These are phyloP conservation scores for Coleophoma crateriformis DNA, from an alignment of 2,329 filamentous ascomycete genomes.

Conservation along the genomic window DNA sequence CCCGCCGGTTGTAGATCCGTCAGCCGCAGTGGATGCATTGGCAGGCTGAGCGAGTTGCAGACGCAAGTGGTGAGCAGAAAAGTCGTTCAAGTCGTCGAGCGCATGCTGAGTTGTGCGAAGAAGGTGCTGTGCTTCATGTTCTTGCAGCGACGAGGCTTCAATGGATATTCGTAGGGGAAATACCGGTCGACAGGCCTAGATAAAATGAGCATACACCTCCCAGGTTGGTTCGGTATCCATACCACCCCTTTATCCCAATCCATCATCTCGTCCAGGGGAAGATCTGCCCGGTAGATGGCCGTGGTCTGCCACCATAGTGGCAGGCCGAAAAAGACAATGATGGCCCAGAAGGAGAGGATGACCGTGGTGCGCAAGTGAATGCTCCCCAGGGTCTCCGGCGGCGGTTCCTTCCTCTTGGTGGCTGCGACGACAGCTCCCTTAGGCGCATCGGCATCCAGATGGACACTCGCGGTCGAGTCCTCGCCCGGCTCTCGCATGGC, in stretches of 20 bases:
- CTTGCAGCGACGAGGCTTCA: slow-evolving; percentile 59
- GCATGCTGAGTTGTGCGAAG: slow-evolving; percentile 78
- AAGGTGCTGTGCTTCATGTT: slow-evolving; percentile 65
- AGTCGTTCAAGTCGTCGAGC: slow-evolving; percentile 81
- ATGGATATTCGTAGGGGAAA: slow-evolving; percentile 83
- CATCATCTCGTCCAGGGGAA: slow-evolving; percentile 83
- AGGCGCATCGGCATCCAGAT: no score
- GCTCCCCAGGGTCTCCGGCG: slow-evolving; percentile 69
- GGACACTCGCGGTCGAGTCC: no score
- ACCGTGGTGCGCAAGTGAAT: slow-evolving; percentile 66
- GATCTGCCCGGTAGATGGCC: slow-evolving; percentile 77
- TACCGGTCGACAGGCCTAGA: slow-evolving; percentile 76
- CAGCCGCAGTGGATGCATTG: slow-evolving; percentile 17
- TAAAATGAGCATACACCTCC: slow-evolving; percentile 10
- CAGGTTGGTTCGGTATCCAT: slow-evolving; percentile 5
- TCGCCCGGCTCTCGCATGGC: no score
- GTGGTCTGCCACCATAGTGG: slow-evolving; percentile 97
- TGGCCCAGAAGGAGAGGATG: slow-evolving; percentile 83
- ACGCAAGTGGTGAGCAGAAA: slow-evolving; percentile 76
- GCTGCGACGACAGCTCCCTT: no score
- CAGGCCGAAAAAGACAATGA: slow-evolving; percentile 77
- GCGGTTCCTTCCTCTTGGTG: slow-evolving; percentile 37
- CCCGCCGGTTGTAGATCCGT: slow-evolving; percentile 27
- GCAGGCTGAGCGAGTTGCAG: slow-evolving; percentile 52
- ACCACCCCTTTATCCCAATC: slow-evolving; percentile 90